Base-by-base conservation (phyloP, 1,284 basidiomycete genomes). In the Fomitiporia mediterranea region DNA sequence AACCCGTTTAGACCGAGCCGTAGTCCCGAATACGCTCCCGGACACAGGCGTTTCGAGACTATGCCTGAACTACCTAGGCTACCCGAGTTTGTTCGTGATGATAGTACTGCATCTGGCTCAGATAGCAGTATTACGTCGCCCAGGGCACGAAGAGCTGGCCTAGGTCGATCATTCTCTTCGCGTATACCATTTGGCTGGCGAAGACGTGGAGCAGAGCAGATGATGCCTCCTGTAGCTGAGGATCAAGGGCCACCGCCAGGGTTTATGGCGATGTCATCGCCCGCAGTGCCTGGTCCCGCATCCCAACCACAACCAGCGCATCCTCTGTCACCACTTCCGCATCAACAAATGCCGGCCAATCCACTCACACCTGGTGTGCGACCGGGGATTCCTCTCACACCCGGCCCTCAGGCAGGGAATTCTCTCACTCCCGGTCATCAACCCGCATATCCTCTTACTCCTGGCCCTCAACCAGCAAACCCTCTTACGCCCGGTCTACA, bases 1-100 rank as follows among this genome's bases (percentile, higher is more conserved):
- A 59, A 59, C 17, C 57, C 57, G 15, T 59, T 59, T 32, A 50
- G 53, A 21, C 27, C 46, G 28, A n/a, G 38, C 9, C 55, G 27
- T 7, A 35, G 35, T 13, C 34, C 46, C 15, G 47, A n/a, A 8
- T 39, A n/a, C 17, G 9, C 44, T 19, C 28, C 53, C 5, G 34
- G 53, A 5, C 57, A 59, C 43, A 53, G 57, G 23, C 47, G 57
- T 2, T 19, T 38, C 39, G 53, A 35, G 9, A 59, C 53, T 19
- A 47, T 55, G 43, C 57, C 57, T 19, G 53, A 34, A 7, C 32
- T 50, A 1, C 39, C 50, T 30, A 23, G 34, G 30, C 32, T 51
- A 17, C 42, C 25, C 30, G 37, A 52, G 30, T 34, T 47, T 34
- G 35, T 32, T 7, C 44, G 39, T 17, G 54, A 21, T 6, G 28